Evolutionary conservation across 116 monocot species (phyloP).

Genomic region (Iris pallida): DNA sequence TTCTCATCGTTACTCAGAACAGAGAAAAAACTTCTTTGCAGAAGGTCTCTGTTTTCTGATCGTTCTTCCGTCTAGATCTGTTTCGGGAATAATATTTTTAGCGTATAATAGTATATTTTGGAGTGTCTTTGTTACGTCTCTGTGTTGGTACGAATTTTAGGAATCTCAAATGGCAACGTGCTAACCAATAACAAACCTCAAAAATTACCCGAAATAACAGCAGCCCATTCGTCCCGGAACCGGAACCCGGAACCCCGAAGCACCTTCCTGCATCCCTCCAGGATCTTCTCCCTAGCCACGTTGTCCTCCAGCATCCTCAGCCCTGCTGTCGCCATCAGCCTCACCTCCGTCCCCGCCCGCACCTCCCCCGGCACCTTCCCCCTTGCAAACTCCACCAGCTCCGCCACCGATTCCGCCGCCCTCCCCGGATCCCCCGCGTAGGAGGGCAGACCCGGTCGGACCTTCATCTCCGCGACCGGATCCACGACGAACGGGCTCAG

Average conservation of each 20-base stretch:
- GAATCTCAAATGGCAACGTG: no score
- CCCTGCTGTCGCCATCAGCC: constrained; percentile 49
- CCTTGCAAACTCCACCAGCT: constrained; percentile 41
- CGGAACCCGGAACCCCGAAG: constrained; percentile 31
- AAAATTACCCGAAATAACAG: constrained; percentile 38
- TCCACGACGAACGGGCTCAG: constrained; percentile 19
- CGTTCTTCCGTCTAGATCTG: no score
- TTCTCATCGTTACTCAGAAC: no score
- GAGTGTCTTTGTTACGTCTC: no score
- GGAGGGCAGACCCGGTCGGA: constrained; percentile 39
- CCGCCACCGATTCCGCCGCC: constrained; percentile 32
- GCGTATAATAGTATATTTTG: no score
- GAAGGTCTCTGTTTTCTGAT: no score
- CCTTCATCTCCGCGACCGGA: constrained; percentile 27
- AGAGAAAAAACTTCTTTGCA: no score
- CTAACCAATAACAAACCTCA: no score
- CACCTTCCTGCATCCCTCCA: constrained; percentile 33
- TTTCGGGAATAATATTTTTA: no score
- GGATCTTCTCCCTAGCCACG: constrained; percentile 21
- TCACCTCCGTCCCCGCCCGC: constrained; percentile 27
- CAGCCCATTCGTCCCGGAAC: constrained; percentile 39
- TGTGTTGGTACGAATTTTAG: no score
- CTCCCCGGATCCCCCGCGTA: constrained; percentile 25
- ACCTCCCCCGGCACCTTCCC: constrained; percentile 13
- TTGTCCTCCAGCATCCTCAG: constrained; percentile 33